phyloP scores from a whole-genome alignment of 2,329 filamentous ascomycete genomes.

The Cephalotrichum gorgonifer region DNA sequence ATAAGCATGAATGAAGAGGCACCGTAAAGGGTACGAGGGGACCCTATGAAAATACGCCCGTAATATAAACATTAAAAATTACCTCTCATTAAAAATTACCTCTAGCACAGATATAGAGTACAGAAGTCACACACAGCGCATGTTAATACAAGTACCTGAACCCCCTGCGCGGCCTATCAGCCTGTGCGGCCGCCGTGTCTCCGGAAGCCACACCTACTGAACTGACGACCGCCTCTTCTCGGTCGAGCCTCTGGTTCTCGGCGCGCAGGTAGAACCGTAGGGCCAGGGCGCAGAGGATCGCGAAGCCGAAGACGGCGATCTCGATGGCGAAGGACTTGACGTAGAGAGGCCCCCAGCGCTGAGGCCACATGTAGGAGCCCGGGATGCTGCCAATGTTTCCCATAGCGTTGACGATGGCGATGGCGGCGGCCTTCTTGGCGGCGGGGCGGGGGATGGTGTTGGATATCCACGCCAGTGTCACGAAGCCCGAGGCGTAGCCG shows the following conservation, averaged over 20 bases:
- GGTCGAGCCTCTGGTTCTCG: conserved; percentile 8
- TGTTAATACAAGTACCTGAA: neutral
- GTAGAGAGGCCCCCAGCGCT: conserved; percentile 9
- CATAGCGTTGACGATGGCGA: conserved; percentile 44
- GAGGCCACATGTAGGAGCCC: conserved; percentile 15
- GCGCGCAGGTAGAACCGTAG: conserved; percentile 8
- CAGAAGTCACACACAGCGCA: no score
- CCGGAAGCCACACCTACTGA: no score
- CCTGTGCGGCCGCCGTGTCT: neutral
- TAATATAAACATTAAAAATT: no score
- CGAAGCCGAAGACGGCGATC: conserved; percentile 30
- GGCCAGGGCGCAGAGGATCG: conserved; percentile 10
- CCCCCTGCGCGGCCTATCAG: neutral
- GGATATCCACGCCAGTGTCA: conserved; percentile 9
- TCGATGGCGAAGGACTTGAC: conserved; percentile 34
- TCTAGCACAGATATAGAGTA: no score
- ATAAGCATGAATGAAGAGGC: no score
- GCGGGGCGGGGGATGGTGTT: conserved; percentile 7
- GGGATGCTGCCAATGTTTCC: conserved; percentile 27
- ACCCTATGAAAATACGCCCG: no score
- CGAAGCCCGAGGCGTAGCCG: conserved; percentile 8
- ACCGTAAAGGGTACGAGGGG: no score
- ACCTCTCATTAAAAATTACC: no score
- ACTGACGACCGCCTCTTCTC: conserved; percentile 2
- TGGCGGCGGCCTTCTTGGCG: conserved; percentile 21